Evolutionary conservation across 1,139 yeast species (phyloP).

Genomic region (Yarrowia galli): DNA sequence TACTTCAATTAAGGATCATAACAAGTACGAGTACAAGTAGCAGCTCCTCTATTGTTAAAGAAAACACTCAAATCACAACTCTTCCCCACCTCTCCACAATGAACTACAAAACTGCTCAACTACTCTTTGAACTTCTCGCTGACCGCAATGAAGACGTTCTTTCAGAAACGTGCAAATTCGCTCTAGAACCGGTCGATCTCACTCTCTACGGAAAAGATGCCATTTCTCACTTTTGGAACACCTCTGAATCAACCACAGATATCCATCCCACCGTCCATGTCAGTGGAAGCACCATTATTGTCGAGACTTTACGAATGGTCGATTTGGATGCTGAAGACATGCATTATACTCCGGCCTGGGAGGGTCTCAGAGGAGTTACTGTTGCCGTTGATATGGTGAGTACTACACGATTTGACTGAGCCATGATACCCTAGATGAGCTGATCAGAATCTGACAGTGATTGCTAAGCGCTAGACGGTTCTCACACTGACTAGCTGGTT

Average conservation of each 20-base stretch:
- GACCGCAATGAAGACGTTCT: background rate
- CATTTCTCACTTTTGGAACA: slow-evolving; percentile 1
- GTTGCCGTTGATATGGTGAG: slow-evolving; percentile 25
- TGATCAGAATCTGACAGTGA: no score
- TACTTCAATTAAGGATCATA: background rate
- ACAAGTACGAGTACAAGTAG: no score
- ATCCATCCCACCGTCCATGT: slow-evolving; percentile 2
- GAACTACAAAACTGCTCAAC: background rate
- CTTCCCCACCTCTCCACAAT: background rate
- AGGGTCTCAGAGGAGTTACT: background rate
- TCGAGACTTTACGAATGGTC: slow-evolving; percentile 12
- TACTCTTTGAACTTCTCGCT: background rate
- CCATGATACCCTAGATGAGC: no score
- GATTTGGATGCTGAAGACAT: background rate
- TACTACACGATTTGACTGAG: background rate
- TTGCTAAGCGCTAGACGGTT: no score
- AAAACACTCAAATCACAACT: no score
- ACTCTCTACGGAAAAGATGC: background rate
- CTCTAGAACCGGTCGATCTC: slow-evolving; percentile 4
- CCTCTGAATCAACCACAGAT: background rate
- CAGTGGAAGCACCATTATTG: slow-evolving; percentile 7
- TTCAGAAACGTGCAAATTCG: background rate
- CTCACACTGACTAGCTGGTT: no score
- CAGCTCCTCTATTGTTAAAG: no score
- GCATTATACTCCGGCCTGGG: background rate